These are phyloP conservation scores for Colletotrichum horii DNA, from an alignment of 2,329 filamentous ascomycete species.

Conservation along the genomic window DNA sequence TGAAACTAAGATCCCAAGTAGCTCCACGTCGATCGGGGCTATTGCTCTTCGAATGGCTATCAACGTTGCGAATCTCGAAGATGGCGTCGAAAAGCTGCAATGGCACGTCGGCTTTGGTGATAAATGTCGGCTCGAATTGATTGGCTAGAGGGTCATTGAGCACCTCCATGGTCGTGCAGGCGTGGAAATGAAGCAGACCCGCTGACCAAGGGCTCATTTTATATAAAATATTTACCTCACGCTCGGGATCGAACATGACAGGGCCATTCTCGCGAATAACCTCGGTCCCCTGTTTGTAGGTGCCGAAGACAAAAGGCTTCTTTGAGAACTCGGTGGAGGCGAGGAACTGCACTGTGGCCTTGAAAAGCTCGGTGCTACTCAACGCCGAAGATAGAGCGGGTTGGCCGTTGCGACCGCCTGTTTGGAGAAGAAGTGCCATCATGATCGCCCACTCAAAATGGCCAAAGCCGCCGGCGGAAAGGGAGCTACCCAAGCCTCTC, in stretches of 20 bases:
- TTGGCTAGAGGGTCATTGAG: slow-evolving; percentile 76
- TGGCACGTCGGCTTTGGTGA: slow-evolving; percentile 62
- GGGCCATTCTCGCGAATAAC: slow-evolving; percentile 57
- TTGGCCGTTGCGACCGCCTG: slow-evolving; percentile 74
- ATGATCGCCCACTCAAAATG: slow-evolving; percentile 90
- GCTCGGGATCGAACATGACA: slow-evolving; percentile 77
- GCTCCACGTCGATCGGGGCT: slow-evolving; percentile 46
- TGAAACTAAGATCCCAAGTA: slow-evolving; percentile 53
- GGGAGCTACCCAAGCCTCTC: slow-evolving; percentile 74
- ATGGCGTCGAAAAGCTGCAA: slow-evolving; percentile 60
- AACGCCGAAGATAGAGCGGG: slow-evolving; percentile 79
- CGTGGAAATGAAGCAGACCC: slow-evolving; percentile 73
- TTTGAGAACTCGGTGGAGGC: slow-evolving; percentile 74
- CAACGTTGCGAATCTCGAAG: slow-evolving; percentile 40
- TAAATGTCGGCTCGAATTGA: slow-evolving; percentile 87
- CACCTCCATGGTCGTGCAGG: slow-evolving; percentile 74
- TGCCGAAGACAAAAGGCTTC: slow-evolving; percentile 63
- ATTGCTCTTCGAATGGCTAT: slow-evolving; percentile 29
- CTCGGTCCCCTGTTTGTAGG: slow-evolving; percentile 47
- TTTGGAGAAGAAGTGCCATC: slow-evolving; percentile 79
- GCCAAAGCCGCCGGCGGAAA: slow-evolving; percentile 85
- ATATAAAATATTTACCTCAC: slow-evolving; percentile 82
- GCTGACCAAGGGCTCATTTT: slow-evolving; percentile 93
- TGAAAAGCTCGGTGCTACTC: slow-evolving; percentile 93
- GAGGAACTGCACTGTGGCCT: slow-evolving; percentile 88